Percentiles rank a stretch among this genome's conserved stretches.
Evolutionary conservation across 2,329 filamentous ascomycete genomes (phyloP).

Genomic region (Fusarium acutatum): DNA sequence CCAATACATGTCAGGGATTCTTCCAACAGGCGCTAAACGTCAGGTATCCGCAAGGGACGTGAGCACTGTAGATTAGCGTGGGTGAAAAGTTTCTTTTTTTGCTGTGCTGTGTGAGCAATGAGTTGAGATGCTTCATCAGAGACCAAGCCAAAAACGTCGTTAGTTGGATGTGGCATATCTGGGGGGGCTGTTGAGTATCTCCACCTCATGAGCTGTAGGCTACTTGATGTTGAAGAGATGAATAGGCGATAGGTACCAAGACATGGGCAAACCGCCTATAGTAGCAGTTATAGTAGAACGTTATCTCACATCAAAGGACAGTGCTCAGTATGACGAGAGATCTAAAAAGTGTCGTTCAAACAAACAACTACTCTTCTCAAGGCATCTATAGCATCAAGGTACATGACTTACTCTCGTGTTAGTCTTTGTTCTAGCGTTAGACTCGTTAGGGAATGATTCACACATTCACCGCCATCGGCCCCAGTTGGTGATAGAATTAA

Average conservation of each 20-base stretch:
- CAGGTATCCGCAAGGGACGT: constrained; percentile 24
- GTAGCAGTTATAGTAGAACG: too few relatives aligned
- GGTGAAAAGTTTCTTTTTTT: constrained; percentile 32
- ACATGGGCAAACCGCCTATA: background rate
- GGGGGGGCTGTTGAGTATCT: constrained; percentile 6
- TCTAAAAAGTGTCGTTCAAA: background rate
- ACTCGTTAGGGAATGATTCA: constrained; percentile 33
- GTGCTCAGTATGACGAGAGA: background rate
- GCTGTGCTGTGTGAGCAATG: constrained; percentile 19
- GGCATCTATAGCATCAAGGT: background rate
- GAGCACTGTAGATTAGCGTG: constrained; percentile 26
- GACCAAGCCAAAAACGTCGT: constrained; percentile 30
- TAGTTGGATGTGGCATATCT: constrained; percentile 17
- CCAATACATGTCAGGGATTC: constrained; percentile 5
- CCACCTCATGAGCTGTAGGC: constrained; percentile 1
- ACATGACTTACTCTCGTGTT: background rate
- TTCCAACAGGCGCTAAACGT: constrained; percentile 20
- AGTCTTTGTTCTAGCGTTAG: constrained; percentile 10
- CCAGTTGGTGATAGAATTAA: constrained; percentile 26
- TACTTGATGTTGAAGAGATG: background rate
- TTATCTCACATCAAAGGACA: too few relatives aligned
- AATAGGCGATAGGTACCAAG: too few relatives aligned
- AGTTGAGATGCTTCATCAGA: constrained; percentile 19
- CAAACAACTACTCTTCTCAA: background rate
- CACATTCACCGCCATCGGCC: constrained; percentile 42